Evolutionary conservation across 768 basidiomycete species (phyloP).

Genomic region (Guyanaporus albipodus): DNA sequence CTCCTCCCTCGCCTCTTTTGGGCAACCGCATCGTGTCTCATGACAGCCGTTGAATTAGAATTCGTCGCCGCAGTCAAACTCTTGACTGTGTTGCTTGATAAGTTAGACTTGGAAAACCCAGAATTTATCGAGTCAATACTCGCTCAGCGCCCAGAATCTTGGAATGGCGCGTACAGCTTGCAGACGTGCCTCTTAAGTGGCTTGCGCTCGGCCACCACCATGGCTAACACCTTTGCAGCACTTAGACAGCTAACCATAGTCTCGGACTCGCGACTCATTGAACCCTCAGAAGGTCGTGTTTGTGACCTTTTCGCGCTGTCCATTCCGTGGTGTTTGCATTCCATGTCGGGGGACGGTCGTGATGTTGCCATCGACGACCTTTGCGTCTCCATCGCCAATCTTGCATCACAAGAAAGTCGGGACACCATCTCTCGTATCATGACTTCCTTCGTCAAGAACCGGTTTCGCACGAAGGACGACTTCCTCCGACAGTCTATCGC

Average conservation of each 20-base stretch:
- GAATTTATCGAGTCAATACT: slow-evolving; percentile 66
- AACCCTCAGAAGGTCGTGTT: slow-evolving; percentile 64
- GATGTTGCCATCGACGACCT: slow-evolving; percentile 64
- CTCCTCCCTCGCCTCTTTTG: slow-evolving; percentile 85
- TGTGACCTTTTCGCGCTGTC: slow-evolving; percentile 79
- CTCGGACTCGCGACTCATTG: slow-evolving; percentile 62
- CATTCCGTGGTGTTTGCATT: slow-evolving; percentile 86
- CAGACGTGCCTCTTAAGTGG: slow-evolving; percentile 74
- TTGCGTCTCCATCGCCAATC: slow-evolving; percentile 63
- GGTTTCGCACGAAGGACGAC: slow-evolving; percentile 90
- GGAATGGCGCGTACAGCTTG: slow-evolving; percentile 60
- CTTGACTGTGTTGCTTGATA: slow-evolving; percentile 59
- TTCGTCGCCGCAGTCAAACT: slow-evolving; percentile 65
- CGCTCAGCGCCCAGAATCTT: slow-evolving; percentile 63
- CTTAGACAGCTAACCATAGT: slow-evolving; percentile 61
- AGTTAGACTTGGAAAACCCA: slow-evolving; percentile 67
- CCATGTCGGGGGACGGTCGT: slow-evolving; percentile 60
- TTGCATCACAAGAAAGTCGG: slow-evolving; percentile 70
- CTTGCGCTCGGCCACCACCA: slow-evolving; percentile 73
- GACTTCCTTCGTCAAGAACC: slow-evolving; percentile 80
- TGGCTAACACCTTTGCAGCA: slow-evolving; percentile 60
- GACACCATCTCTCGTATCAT: slow-evolving; percentile 85
- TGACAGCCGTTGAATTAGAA: slow-evolving; percentile 79
- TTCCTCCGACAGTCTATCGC: slow-evolving; percentile 87
- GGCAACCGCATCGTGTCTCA: slow-evolving; percentile 77